Evolutionary conservation across 2,329 filamentous ascomycete genomes (phyloP), one percentile per base, ranked within the genome.

Genomic region (Xenoacremonium recifei): DNA sequence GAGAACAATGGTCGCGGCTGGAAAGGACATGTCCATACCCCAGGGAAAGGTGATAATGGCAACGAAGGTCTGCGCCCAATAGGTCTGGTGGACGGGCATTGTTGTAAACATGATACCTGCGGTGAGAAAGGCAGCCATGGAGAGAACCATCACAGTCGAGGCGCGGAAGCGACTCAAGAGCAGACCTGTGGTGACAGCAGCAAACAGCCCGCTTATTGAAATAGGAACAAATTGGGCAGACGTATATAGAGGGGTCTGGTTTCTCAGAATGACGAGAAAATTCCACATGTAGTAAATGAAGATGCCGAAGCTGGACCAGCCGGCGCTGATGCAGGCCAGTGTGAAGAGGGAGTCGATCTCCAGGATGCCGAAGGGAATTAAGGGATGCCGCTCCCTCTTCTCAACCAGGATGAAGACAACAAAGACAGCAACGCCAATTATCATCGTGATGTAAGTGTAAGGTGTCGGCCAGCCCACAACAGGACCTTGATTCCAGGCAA

Each of bases 21-120:
- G 80, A 51, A 81, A 81, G 7, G 69, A 76, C 70, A 84, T 81
- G 56, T 84, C 80, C 75, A 82, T 79, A 6, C 79, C 77, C 57
- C 72, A 79, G 1, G 76, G 72, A 76, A 68, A 19, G 6, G 42
- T 15, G 7, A 48, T 25, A 16, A 48, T 34, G n/a, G 68, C 68
- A 11, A 80, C 68, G 54, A 85, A 85, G 0, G 73, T 68, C 49
- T 81, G 73, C 29, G 66, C 67, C 82, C 81, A 85, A 60, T 84
- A 85, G 2, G 64, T 73, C 58, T 83, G 77, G 11, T 68, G 44
- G 0, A 72, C 64, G 0, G 79, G 76, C 9, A 71, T 64, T 21
- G 66, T 69, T 2, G 65, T 62, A n/a, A 68, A 59, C 12, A 76
- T 59, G n/a, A 65, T 45, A 15, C 64, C 61, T 11, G 66, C 69